Evolutionary conservation across 148 eudicot species (phyloP).

Genomic region (Talinum fruticosum): DNA sequence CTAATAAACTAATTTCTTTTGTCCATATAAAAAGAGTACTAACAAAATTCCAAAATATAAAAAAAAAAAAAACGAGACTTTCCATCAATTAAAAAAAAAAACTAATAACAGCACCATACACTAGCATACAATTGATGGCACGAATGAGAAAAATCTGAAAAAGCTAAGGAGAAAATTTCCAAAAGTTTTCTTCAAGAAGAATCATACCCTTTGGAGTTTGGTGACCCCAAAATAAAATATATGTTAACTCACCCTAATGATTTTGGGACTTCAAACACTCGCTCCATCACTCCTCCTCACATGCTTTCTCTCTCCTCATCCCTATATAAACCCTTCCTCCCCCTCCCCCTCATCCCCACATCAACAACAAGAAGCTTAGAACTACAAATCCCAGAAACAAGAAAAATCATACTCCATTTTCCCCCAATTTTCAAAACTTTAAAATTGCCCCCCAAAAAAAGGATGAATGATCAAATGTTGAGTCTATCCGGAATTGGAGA

Average conservation of each 20-base stretch:
- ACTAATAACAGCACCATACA: too few relatives aligned
- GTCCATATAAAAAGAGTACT: too few relatives aligned
- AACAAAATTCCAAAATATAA: too few relatives aligned
- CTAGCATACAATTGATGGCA: background rate
- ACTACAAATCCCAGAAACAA: conserved; percentile 11
- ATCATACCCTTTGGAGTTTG: conserved; percentile 13
- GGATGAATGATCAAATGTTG: conserved; percentile 14
- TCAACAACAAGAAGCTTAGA: conserved; percentile 15
- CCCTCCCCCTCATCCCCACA: background rate
- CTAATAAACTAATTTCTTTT: too few relatives aligned
- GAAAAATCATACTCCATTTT: background rate
- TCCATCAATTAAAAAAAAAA: too few relatives aligned
- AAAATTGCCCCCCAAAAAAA: background rate
- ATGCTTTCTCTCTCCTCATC: conserved; percentile 21
- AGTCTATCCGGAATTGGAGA: background rate
- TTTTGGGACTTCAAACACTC: conserved; percentile 9
- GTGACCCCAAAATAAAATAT: background rate
- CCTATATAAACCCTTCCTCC: conserved; percentile 27
- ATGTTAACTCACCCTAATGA: conserved; percentile 7
- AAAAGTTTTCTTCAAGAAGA: background rate
- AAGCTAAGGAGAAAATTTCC: background rate
- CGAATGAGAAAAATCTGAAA: background rate
- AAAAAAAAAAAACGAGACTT: too few relatives aligned
- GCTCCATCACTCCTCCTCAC: conserved; percentile 21
- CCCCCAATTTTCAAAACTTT: background rate